Conservation (phyloP, 441 rosid species). For the Brassica hybrid region DNA sequence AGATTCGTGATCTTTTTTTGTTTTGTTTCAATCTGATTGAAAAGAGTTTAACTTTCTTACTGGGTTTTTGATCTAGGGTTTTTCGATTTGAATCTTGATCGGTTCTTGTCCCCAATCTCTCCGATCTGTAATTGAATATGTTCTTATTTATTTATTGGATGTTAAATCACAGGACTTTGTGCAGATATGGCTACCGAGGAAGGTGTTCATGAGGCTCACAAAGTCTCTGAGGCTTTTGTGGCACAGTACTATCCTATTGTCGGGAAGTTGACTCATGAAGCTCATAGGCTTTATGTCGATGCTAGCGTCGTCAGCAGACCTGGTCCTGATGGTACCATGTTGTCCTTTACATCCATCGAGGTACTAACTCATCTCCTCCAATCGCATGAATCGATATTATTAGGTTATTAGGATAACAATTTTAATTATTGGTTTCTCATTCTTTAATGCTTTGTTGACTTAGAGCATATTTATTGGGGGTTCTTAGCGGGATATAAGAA, state of each 20-base stretch:
- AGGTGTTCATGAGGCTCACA: constrained; percentile 40
- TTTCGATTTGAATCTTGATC: constrained; percentile 3
- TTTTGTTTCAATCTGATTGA: background rate
- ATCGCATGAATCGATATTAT: background rate
- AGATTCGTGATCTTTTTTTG: constrained; percentile 10
- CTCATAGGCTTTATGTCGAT: constrained; percentile 50
- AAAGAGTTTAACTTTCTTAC: background rate
- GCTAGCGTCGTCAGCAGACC: constrained; percentile 53
- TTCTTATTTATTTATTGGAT: background rate
- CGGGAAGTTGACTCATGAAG: constrained; percentile 27
- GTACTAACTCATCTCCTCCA: constrained; percentile 40
- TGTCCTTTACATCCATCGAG: constrained; percentile 46
- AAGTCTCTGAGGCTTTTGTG: constrained; percentile 51
- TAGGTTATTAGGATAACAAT: no score
- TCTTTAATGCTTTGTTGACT: background rate
- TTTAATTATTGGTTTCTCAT: background rate
- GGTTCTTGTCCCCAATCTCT: background rate
- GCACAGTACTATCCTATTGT: constrained; percentile 35
- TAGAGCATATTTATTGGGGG: no score
- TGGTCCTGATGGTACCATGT: constrained; percentile 51
- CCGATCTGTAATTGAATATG: background rate
- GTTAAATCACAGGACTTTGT: background rate
- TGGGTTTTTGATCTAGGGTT: constrained; percentile 8
- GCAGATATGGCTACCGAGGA: constrained; percentile 57
- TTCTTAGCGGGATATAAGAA: no score